A percentile compares a stretch with the other conserved stretches of the same genome.
phyloP scores from a whole-genome alignment of 2,329 filamentous ascomycete species.

The Penicillium sp. region DNA sequence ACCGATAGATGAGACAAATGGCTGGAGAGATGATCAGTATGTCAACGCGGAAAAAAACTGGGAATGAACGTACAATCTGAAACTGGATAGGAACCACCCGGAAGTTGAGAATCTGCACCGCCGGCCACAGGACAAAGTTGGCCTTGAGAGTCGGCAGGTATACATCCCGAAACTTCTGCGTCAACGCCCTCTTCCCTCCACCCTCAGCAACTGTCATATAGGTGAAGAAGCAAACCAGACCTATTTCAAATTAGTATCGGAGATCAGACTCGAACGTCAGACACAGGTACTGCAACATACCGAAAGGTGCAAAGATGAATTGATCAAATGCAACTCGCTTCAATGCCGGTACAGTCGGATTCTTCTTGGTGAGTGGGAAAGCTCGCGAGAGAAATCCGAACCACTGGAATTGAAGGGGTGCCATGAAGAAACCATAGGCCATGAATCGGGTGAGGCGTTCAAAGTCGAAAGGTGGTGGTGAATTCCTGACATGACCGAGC shows the following conservation, averaged over 20 bases:
- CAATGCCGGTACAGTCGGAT: slow-evolving; percentile 68
- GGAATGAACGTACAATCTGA: slow-evolving; percentile 72
- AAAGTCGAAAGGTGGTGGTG: slow-evolving; percentile 87
- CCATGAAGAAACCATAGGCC: slow-evolving; percentile 95
- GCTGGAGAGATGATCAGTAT: slow-evolving; percentile 49
- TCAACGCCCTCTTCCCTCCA: slow-evolving; percentile 71
- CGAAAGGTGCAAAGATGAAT: slow-evolving; percentile 83
- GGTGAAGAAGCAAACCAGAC: slow-evolving; percentile 83
- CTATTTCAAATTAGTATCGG: slow-evolving; percentile 31
- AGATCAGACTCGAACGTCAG: neutral
- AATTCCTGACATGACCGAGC: slow-evolving; percentile 55
- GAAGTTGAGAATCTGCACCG: slow-evolving; percentile 96
- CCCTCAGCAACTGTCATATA: slow-evolving; percentile 96
- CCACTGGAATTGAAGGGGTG: slow-evolving; percentile 92
- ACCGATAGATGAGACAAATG: slow-evolving; percentile 90
- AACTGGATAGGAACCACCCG: slow-evolving; percentile 90
- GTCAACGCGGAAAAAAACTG: neutral
- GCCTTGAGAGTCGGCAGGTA: slow-evolving; percentile 91
- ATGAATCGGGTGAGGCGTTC: slow-evolving; percentile 92
- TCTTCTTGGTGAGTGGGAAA: slow-evolving; percentile 78
- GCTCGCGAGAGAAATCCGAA: slow-evolving; percentile 74
- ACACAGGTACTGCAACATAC: slow-evolving; percentile 43
- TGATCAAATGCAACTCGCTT: slow-evolving; percentile 92
- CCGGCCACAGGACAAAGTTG: slow-evolving; percentile 92
- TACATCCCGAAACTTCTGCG: slow-evolving; percentile 83